Base-by-base conservation (phyloP, 2,329 filamentous ascomycete genomes). In the Xylariales sp. region DNA sequence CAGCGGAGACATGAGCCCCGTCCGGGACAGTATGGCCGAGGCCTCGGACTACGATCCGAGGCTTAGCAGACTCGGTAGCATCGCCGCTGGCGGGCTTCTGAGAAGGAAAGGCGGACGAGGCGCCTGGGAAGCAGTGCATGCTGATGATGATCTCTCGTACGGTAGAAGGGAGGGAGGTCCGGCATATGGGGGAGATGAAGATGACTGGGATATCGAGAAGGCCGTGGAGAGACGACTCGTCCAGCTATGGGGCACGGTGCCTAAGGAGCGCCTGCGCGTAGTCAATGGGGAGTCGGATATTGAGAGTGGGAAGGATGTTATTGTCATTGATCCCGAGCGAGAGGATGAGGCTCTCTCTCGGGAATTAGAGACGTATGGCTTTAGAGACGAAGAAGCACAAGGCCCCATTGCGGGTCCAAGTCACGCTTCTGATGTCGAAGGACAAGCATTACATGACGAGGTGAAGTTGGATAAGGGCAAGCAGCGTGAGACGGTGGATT, bases 221-320 rank as follows among this genome's bases (percentile, higher is more conserved):
- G 84, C 85, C 3, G 77, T 84, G 2, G 82, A 88, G 64, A 76
- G 76, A 44, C 67, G 84, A 16, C 70, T 86, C 7, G 85, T 90
- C 46, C 86, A 90, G 61, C 78, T 88, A 56, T 93, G 95, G 78
- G 97, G 95, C 62, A 96, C 91, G 1, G 88, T 96, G 46, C 91
- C 93, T 3, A 88, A 84, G 60, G 85, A 91, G 62, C 80, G 81
- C 52, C 65, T 97, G 48, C 71, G 91, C 19, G 89, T 97, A n/a
- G 91, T 96, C 15, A 97, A 97, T 60, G 83, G 78, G 38, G 84
- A 84, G 54, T 64, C 71, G n/a, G 61, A 60, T 47, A 58, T 71
- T 24, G 68, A 70, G 48, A 60, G 59, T 43, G 68, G 65, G 42
- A 59, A 64, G 31, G 61, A 61, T 24, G 70, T 64, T 14, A 63